Evolutionary conservation across 352 stramenopile species (phyloP), one percentile per base, ranked within the genome.

Genomic region (Plasmopara halstedii): DNA sequence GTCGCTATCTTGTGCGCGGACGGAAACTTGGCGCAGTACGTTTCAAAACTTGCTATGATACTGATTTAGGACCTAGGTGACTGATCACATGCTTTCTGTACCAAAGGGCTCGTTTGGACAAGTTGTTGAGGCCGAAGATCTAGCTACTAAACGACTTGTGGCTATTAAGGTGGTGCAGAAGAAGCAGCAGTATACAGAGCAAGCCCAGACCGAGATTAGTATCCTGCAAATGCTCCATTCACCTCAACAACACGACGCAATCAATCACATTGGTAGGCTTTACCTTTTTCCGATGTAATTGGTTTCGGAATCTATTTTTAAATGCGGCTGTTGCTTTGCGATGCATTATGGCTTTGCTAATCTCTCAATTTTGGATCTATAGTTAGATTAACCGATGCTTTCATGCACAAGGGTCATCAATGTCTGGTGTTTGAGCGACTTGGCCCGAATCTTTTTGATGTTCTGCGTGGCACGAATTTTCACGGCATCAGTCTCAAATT

Each of bases 101-200:
- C 14, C 25, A 13, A 36, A 89, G 80, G 83, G 83, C 11, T 87
- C 83, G 4, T 95, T 94, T 49, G 83, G 83, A 17, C 73, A 88
- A 51, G 83, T 95, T 7, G 65, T 90, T 31, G 73, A 90, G 50
- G 81, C 71, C 7, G n/a, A 76, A 5, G 83, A 95, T 53, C 70
- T 75, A 7, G 43, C 80, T 48, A 95, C 77, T 1, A 65, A 86
- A 3, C 49, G 74, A 33, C 62, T 96, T n/a, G 94, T 99, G n/a
- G 95, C 95, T 7, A 97, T 98, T 58, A 99, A 99, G 72, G 98
- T 99, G 50, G 97, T 99, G 43, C 98, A 99, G 74, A 98, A 93
- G 60, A 97, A 98, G 53, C 96, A 96, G 56, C 87, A 95, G 37
- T 99, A 99, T 59, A 87, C 89, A 17, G 68, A 91, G 40, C 96